Percentiles rank a stretch among this genome's conserved stretches.
Conservation (phyloP, 768 basidiomycete species). For the Mycena galericulata region DNA sequence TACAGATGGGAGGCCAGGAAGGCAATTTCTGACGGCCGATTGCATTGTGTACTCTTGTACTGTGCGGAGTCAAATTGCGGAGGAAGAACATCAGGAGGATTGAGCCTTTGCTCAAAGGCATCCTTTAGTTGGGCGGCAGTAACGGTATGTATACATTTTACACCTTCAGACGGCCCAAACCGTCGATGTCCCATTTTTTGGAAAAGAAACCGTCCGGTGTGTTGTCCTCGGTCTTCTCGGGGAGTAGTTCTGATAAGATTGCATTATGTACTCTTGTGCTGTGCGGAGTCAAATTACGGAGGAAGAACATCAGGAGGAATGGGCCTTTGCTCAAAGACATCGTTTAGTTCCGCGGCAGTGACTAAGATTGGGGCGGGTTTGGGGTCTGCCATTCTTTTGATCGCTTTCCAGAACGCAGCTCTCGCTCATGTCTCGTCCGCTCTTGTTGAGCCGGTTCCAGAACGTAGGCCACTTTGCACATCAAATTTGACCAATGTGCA, state of each 20-base stretch:
- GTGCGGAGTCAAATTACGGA: neutral
- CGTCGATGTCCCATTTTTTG: constrained; percentile 2
- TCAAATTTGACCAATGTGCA: too few relatives aligned
- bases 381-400: too few relatives aligned
- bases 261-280: neutral
- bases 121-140: too few relatives aligned
- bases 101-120: too few relatives aligned
- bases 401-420: too few relatives aligned
- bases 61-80: neutral
- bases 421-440: too few relatives aligned
- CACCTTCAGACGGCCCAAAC: neutral
- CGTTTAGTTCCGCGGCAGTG: constrained; percentile 9
- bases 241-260: neutral
- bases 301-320: neutral
- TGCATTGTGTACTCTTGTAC: neutral
- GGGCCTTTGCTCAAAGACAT: neutral
- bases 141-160: too few relatives aligned
- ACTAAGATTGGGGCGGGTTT: too few relatives aligned
- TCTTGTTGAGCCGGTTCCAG: too few relatives aligned
- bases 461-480: too few relatives aligned
- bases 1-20: too few relatives aligned
- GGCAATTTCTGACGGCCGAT: too few relatives aligned
- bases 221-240: constrained; percentile 10
- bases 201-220: constrained; percentile 23
- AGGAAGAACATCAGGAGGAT: neutral